Conservation (phyloP, 2,329 filamentous ascomycete species). For the Aureobasidium namibiae region DNA sequence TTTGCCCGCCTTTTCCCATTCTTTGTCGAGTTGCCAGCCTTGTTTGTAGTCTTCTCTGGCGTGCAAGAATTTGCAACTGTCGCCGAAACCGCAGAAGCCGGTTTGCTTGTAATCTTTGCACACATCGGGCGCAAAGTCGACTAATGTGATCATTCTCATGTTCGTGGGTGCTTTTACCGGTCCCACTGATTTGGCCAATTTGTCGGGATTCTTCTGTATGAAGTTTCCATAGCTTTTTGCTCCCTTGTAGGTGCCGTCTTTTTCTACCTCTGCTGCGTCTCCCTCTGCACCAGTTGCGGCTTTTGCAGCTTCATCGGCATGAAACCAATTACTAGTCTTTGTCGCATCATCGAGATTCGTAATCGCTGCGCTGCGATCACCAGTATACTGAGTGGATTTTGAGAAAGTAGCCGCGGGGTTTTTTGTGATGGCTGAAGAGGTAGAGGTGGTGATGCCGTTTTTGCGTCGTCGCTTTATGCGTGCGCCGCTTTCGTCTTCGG, state of each 20-base stretch:
- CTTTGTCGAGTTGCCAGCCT: constrained; percentile 89
- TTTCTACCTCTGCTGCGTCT: constrained; percentile 24
- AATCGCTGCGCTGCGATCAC: constrained; percentile 56
- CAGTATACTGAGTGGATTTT: constrained; percentile 39
- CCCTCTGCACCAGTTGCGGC: no score
- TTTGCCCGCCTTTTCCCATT: constrained; percentile 68
- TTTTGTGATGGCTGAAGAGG: constrained; percentile 46
- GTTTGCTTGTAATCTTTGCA: constrained; percentile 92
- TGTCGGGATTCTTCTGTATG: constrained; percentile 73
- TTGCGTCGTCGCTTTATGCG: constrained; percentile 72
- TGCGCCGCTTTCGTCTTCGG: constrained; percentile 65
- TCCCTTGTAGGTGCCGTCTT: constrained; percentile 66
- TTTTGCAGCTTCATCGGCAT: constrained; percentile 47
- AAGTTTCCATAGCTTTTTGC: constrained; percentile 64
- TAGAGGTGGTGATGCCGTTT: constrained; percentile 55
- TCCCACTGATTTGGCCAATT: constrained; percentile 57
- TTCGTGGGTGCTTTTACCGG: constrained; percentile 85
- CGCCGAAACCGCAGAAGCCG: constrained; percentile 59
- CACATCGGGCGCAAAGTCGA: constrained; percentile 83
- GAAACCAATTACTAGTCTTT: constrained; percentile 82
- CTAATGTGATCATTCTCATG: constrained; percentile 81
- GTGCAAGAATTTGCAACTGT: constrained; percentile 76
- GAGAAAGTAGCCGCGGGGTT: constrained; percentile 23
- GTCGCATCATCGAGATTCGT: constrained; percentile 76
- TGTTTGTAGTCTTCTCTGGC: constrained; percentile 73